A percentile compares a stretch with the other conserved stretches of the same genome.
These are phyloP conservation scores for Arthrobotrys conoides DNA, from an alignment of 2,329 filamentous ascomycete genomes.

Conservation along the genomic window DNA sequence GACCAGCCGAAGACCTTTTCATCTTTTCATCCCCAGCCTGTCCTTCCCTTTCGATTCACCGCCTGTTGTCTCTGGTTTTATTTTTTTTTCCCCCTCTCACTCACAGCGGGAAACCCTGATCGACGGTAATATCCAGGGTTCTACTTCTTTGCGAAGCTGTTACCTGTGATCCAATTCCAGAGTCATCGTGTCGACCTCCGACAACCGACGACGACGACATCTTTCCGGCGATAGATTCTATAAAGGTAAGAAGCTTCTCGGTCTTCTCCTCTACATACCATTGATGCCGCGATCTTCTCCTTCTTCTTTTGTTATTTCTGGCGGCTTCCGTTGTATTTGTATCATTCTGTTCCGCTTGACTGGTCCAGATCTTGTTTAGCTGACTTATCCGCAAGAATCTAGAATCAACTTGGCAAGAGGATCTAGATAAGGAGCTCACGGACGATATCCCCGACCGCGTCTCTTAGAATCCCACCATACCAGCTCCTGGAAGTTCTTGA, in stretches of 20 bases:
- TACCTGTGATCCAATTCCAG: conserved; percentile 49
- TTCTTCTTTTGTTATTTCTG: conserved; percentile 17
- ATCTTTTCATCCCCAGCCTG: not conserved
- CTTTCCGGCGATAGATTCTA: conserved; percentile 44
- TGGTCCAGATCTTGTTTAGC: conserved; percentile 37
- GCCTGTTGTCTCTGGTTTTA: conserved; percentile 10
- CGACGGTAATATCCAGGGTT: conserved; percentile 51
- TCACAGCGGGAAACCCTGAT: conserved; percentile 49
- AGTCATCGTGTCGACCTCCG: conserved; percentile 47
- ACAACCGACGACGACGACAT: conserved; percentile 19
- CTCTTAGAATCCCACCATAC: conserved; percentile 20
- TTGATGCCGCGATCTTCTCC: conserved; percentile 31
- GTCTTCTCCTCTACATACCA: conserved; percentile 1
- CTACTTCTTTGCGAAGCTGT: conserved; percentile 32
- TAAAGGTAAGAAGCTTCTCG: conserved; percentile 36
- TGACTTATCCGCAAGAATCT: conserved; percentile 46
- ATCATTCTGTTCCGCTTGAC: conserved; percentile 19
- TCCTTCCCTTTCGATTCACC: conserved; percentile 25
- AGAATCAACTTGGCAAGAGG: conserved; percentile 35
- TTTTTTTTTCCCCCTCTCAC: not conserved
- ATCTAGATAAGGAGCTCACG: conserved; percentile 39
- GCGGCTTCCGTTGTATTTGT: conserved; percentile 17
- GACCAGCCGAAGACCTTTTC: conserved; percentile 55
- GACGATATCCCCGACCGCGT: conserved; percentile 39
- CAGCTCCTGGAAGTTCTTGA: conserved; percentile 33